These are phyloP conservation scores for Carex sylvatica DNA, from an alignment of 202 grass and related monocot genomes.

Conservation along the genomic window DNA sequence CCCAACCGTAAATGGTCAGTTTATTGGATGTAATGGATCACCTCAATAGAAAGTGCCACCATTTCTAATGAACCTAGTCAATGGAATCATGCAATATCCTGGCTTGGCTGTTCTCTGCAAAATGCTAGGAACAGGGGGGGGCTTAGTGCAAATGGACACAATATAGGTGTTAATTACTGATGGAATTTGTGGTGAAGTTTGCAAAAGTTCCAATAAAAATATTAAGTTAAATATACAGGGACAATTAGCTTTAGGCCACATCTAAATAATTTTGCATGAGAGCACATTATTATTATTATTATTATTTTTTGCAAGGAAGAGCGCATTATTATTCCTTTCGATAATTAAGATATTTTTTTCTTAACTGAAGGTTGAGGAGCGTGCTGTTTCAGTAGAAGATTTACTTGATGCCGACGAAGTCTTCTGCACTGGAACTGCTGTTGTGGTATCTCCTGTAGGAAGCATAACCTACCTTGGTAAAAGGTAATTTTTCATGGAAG, in stretches of 20 bases:
- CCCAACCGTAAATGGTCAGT: not conserved
- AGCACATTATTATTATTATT: not conserved
- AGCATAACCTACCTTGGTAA: constrained; percentile 63
- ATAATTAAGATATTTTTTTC: not conserved
- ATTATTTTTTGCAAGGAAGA: not conserved
- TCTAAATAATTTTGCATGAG: constrained; percentile 8
- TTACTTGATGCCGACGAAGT: constrained; percentile 80
- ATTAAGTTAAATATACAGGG: not conserved
- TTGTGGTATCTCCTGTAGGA: constrained; percentile 76
- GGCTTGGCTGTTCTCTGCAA: not conserved
- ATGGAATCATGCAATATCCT: not conserved
- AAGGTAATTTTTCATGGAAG: constrained; percentile 35
- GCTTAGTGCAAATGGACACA: not conserved
- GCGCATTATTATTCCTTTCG: not conserved
- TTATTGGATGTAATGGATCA: not conserved
- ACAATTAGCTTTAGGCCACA: not conserved
- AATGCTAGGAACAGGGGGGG: not conserved
- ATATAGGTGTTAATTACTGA: not conserved
- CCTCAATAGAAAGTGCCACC: not conserved
- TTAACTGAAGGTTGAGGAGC: constrained; percentile 61
- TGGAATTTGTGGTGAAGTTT: not conserved
- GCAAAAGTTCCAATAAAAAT: not conserved
- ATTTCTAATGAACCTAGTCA: not conserved
- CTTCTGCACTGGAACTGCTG: constrained; percentile 88
- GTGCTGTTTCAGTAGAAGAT: constrained; percentile 56